Base-by-base conservation (phyloP, 164 flowering plant species). In the Macadamia integrifolia region DNA sequence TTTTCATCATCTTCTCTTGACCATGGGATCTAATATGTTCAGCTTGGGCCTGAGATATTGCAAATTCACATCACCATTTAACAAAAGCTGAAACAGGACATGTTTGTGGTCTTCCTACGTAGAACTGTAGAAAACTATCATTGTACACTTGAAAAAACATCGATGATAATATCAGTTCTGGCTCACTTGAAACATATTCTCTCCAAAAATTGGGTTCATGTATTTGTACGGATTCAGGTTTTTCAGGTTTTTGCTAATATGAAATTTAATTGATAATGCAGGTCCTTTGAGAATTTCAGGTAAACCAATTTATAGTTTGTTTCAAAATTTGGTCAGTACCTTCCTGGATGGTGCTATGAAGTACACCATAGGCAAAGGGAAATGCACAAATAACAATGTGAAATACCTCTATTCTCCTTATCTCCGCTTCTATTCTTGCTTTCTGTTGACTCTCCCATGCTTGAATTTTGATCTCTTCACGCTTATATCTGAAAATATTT, bases 401-500 rank as follows among this genome's bases (percentile, higher is more conserved):
- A 69, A 42, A 43, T 86, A 90, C 98, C 95, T 92, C 98, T 64
- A 82, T 73, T 75, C 85, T 85, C 76, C 83, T 81, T 84, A 87
- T 78, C 71, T 92, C 90, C 56, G 91, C 91, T 76, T 88, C 95
- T 30, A 89, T 73, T 79, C 86, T 85, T 35, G 84, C 87, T 75
- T 81, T 90, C 76, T 86, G 85, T 70, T 80, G 87, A 76, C 88
- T 86, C 71, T 92, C 98, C 98, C 97, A 92, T 49, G 95, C 96
- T 76, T 89, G 87, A 69, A 92, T 90, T 72, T 82, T 82, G 74
- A 90, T 86, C 66, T 90, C 95, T 60, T 90, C 98, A 8, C 97
- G 87, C 70, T 83, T 88, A 66, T 67, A 86, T 72, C 98, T 92
- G 85, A 44, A 67, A 67, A 67, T 23, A 67, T 35, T 46, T 69